Conservation (phyloP, 495 filamentous ascomycete species). For the Aspergillus baeticus region DNA sequence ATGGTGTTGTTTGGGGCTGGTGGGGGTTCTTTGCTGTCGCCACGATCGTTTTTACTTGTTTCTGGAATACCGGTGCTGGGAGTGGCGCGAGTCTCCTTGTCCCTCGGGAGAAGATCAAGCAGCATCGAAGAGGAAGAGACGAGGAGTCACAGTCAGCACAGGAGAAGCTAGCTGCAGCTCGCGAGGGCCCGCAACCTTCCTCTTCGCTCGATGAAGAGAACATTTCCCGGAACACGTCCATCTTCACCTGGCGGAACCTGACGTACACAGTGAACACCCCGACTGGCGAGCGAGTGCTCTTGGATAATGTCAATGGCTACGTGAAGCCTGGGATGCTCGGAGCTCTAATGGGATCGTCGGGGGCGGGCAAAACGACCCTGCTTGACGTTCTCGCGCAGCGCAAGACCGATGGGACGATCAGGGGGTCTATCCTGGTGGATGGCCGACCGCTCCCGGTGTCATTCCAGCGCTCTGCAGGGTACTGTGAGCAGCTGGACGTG, state of each 20-base stretch:
- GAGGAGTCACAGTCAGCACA: not conserved
- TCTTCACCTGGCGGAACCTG: conserved; percentile 63
- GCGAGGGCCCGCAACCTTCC: no score
- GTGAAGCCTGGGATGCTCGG: conserved; percentile 78
- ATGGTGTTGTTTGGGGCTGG: conserved; percentile 48
- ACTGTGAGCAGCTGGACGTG: conserved; percentile 61
- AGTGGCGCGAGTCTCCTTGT: conserved; percentile 15
- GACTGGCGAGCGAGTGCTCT: conserved; percentile 45
- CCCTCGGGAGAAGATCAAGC: conserved; percentile 36
- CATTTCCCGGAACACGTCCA: conserved; percentile 43
- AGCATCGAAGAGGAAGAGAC: conserved; percentile 15
- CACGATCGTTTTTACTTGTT: conserved; percentile 38
- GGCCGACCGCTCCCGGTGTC: conserved; percentile 72
- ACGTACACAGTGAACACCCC: conserved; percentile 51
- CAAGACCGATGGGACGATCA: conserved; percentile 83
- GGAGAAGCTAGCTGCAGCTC: no score
- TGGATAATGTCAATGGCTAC: conserved; percentile 74
- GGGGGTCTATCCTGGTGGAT: conserved; percentile 82
- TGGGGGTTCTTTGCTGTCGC: conserved; percentile 41
- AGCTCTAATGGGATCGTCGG: conserved; percentile 78
- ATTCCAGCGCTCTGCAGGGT: conserved; percentile 71
- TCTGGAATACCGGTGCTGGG: not conserved
- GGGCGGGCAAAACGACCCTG: conserved; percentile 83
- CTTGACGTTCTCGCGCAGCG: no score
- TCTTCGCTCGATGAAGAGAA: not conserved